phyloP scores from a whole-genome alignment of 1,284 basidiomycete species.

The Apiotrichum sp. region DNA sequence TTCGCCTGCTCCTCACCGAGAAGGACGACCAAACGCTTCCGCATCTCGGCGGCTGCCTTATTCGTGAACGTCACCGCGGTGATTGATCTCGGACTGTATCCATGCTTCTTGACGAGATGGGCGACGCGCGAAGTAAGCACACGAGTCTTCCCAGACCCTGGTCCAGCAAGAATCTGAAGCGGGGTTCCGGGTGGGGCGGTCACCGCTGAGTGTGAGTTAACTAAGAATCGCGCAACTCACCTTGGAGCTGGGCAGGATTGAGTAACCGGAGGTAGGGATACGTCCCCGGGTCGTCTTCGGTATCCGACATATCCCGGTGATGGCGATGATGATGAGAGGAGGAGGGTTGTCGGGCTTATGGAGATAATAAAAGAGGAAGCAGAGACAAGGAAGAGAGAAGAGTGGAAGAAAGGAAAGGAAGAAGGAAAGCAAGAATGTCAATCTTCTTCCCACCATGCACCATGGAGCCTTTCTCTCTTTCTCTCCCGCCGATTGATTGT shows the following conservation, averaged over 20 bases:
- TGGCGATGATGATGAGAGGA: no score
- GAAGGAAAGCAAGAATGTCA: not conserved
- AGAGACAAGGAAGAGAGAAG: not conserved
- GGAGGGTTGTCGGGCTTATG: not conserved
- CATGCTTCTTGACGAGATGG: conserved; percentile 60
- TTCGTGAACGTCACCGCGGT: conserved; percentile 81
- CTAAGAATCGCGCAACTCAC: conserved; percentile 5
- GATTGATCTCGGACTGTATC: conserved; percentile 57
- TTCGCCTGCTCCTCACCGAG: conserved; percentile 61
- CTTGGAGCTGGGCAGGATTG: conserved; percentile 37
- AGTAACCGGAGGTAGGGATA: conserved; percentile 35
- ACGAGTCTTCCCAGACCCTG: conserved; percentile 65
- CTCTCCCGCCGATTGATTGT: no score
- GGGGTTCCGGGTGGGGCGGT: conserved; percentile 58
- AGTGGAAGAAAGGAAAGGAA: not conserved
- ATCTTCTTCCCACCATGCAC: no score
- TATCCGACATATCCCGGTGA: not conserved
- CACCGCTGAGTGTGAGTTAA: conserved; percentile 54
- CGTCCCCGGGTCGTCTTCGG: not conserved
- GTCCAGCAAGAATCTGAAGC: conserved; percentile 76
- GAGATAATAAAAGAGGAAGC: not conserved
- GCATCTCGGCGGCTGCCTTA: conserved; percentile 88
- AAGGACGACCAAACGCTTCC: conserved; percentile 62
- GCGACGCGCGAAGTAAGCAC: conserved; percentile 76
- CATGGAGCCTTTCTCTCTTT: no score